Evolutionary conservation across 129 eudicot genomes (phyloP).

Genomic region (Heracleum sosnowskyi): DNA sequence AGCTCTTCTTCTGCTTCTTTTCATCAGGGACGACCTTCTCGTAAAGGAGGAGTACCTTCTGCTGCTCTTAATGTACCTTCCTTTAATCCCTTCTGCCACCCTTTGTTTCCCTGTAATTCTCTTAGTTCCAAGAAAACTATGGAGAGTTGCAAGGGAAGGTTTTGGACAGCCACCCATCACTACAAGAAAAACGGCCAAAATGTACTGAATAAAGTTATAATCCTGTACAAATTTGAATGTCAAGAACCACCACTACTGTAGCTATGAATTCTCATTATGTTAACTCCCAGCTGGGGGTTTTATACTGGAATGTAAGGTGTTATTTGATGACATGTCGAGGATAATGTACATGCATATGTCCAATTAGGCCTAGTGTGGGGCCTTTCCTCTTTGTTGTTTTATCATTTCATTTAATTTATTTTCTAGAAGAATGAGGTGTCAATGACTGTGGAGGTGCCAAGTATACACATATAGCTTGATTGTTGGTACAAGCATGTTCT

Average conservation of each 20-base stretch:
- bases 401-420: background rate
- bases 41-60: conserved; percentile 7
- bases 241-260: too few relatives aligned
- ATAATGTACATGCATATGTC: background rate
- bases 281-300: background rate
- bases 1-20: background rate
- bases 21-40: conserved; percentile 7
- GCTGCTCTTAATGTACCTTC: conserved; percentile 25
- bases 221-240: too few relatives aligned
- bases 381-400: background rate
- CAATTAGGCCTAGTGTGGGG: background rate
- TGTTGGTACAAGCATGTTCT: conserved; percentile 57
- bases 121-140: conserved; percentile 19
- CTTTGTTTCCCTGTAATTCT: conserved; percentile 12
- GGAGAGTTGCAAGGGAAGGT: conserved; percentile 16
- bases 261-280: background rate
- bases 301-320: background rate
- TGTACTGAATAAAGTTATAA: too few relatives aligned
- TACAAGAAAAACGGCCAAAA: too few relatives aligned
- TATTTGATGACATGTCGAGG: background rate
- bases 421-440: background rate
- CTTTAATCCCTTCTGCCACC: conserved; percentile 10
- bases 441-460: conserved; percentile 21
- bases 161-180: conserved; percentile 28
- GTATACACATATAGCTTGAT: conserved; percentile 19